Evolutionary conservation across 352 stramenopile genomes (phyloP).

Genomic region (Elongisporangium anandrum): DNA sequence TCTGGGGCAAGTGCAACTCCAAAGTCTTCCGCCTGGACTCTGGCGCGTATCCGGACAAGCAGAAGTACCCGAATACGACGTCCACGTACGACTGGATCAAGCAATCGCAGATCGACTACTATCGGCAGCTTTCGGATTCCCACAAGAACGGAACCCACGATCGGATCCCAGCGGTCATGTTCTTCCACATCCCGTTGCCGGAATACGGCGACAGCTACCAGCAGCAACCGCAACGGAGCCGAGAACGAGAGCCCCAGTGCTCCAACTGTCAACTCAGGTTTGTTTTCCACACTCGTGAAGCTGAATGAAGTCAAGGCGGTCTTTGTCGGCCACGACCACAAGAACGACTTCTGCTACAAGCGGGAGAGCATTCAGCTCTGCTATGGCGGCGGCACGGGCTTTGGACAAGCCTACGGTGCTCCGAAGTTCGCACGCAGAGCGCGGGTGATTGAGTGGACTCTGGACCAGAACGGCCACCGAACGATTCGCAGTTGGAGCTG

Average conservation of each 20-base stretch:
- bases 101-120: slow-evolving; percentile 42
- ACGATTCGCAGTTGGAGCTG: slow-evolving; percentile 24
- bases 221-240: slow-evolving; percentile 18
- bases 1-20: slow-evolving; percentile 21
- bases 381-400: slow-evolving; percentile 49
- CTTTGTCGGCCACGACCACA: slow-evolving; percentile 58
- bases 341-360: slow-evolving; percentile 54
- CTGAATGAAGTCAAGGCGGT: slow-evolving; percentile 55
- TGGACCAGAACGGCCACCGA: slow-evolving; percentile 19
- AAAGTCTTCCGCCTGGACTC: slow-evolving; percentile 52
- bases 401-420: slow-evolving; percentile 28
- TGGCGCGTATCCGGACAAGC: slow-evolving; percentile 15
- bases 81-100: slow-evolving; percentile 54
- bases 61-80: slow-evolving; percentile 26
- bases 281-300: slow-evolving; percentile 38
- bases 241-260: slow-evolving; percentile 34
- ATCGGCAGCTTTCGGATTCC: slow-evolving; percentile 23
- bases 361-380: slow-evolving; percentile 43
- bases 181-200: slow-evolving; percentile 60
- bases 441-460: slow-evolving; percentile 49
- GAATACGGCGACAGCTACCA: slow-evolving; percentile 29
- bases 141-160: slow-evolving; percentile 14
- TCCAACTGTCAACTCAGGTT: slow-evolving; percentile 30
- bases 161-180: slow-evolving; percentile 42
- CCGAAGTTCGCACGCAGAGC: slow-evolving; percentile 32